These are phyloP conservation scores for Collybia nuda DNA, from an alignment of 768 basidiomycete species.

Conservation along the genomic window DNA sequence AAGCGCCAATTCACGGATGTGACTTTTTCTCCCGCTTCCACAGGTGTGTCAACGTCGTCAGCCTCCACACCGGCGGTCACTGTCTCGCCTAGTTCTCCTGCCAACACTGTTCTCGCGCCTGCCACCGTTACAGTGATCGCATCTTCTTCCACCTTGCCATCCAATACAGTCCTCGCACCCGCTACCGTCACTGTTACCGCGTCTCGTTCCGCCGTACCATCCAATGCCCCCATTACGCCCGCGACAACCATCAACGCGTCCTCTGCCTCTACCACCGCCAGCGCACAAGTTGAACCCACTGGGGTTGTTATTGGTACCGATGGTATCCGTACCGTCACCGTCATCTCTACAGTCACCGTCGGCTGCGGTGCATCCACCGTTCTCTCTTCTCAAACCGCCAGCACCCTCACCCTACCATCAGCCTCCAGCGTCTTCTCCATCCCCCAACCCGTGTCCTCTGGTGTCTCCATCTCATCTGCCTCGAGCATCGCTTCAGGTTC, in stretches of 20 bases:
- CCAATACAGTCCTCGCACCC: conserved; percentile 4
- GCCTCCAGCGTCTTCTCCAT: conserved; percentile 4
- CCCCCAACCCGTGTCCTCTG: conserved; percentile 4
- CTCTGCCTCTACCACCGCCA: conserved; percentile 14
- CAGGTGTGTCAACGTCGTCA: conserved; percentile 1
- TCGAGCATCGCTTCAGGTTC: neutral
- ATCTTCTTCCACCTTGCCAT: conserved; percentile 5
- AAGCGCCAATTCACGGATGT: conserved; percentile 14
- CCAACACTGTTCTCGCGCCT: conserved; percentile 6
- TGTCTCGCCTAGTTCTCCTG: neutral
- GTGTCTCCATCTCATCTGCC: neutral
- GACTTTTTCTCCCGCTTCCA: conserved; percentile 4
- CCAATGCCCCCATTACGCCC: neutral
- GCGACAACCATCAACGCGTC: conserved; percentile 15
- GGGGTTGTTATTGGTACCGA: conserved; percentile 26
- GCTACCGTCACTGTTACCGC: conserved; percentile 11
- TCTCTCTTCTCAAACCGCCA: neutral
- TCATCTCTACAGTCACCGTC: conserved; percentile 30
- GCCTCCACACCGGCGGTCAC: neutral
- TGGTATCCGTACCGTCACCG: conserved; percentile 34
- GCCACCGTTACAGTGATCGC: conserved; percentile 6
- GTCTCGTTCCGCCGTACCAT: neutral
- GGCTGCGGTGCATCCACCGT: conserved; percentile 14
- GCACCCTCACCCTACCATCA: conserved; percentile 9
- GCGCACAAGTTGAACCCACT: conserved; percentile 7